A percentile compares a stretch with the other conserved stretches of the same genome.
phyloP scores from a whole-genome alignment of 1,284 basidiomycete species.

The Moesziomyces aphidis region DNA sequence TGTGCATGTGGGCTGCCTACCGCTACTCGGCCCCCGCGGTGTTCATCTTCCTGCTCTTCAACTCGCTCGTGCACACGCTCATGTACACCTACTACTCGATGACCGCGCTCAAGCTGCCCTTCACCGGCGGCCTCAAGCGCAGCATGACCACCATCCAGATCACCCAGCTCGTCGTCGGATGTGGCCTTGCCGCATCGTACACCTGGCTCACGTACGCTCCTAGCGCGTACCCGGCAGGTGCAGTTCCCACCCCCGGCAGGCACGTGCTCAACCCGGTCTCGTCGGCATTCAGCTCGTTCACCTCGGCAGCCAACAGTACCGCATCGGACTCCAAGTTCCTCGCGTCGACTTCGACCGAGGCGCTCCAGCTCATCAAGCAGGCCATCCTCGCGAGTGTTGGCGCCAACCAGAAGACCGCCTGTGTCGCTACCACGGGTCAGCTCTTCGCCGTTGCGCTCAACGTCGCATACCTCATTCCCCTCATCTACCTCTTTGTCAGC shows the following conservation, averaged over 20 bases:
- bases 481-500: conserved; percentile 58
- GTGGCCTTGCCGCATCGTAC: conserved; percentile 42
- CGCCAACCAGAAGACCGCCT: conserved; percentile 15
- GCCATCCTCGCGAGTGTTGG: conserved; percentile 19
- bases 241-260: conserved; percentile 36
- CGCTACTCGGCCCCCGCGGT: conserved; percentile 58
- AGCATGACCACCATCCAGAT: conserved; percentile 62
- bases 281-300: conserved; percentile 20
- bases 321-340: neutral
- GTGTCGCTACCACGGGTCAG: conserved; percentile 39
- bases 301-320: conserved; percentile 10
- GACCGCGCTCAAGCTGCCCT: conserved; percentile 62
- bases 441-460: conserved; percentile 48
- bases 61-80: conserved; percentile 49
- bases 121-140: conserved; percentile 64
- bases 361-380: conserved; percentile 24
- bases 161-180: conserved; percentile 57
- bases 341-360: conserved; percentile 19
- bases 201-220: conserved; percentile 45
- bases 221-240: conserved; percentile 30
- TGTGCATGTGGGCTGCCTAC: conserved; percentile 66
- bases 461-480: conserved; percentile 50
- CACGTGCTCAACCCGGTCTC: conserved; percentile 31
- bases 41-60: conserved; percentile 53
- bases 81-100: conserved; percentile 66